These are phyloP conservation scores for Adenanthera pavonina DNA, from an alignment of 306 rosid species.

Conservation along the genomic window DNA sequence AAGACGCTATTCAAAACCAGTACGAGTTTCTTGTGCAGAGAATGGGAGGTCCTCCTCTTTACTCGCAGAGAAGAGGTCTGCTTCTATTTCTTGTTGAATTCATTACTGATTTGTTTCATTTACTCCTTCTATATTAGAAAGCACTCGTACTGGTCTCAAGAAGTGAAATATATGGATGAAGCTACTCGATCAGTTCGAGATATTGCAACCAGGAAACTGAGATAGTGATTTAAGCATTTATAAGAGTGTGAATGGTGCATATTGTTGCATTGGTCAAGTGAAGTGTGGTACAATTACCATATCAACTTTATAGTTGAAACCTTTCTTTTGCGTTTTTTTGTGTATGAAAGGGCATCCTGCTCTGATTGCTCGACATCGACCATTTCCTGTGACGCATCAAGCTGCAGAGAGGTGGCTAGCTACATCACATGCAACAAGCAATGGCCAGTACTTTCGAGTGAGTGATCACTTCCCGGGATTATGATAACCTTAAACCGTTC, in stretches of 20 bases:
- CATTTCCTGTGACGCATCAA: conserved; percentile 72
- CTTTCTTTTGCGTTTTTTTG: not conserved
- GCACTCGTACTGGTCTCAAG: no score
- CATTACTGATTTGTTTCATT: not conserved
- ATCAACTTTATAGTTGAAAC: not conserved
- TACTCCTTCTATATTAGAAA: no score
- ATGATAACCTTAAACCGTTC: not conserved
- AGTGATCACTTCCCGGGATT: not conserved
- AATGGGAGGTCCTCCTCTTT: conserved; percentile 86
- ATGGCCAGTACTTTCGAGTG: conserved; percentile 48
- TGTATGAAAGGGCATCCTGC: conserved; percentile 85
- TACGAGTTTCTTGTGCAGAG: conserved; percentile 82
- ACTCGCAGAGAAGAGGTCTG: conserved; percentile 78
- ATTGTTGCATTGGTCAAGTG: not conserved
- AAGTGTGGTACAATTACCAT: not conserved
- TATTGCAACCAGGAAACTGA: no score
- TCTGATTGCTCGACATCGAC: conserved; percentile 76
- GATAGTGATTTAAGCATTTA: no score
- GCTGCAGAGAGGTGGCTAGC: conserved; percentile 89
- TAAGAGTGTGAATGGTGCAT: no score
- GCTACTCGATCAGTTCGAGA: no score
- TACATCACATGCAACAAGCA: conserved; percentile 82
- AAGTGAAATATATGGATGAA: no score
- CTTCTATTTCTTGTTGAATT: not conserved
- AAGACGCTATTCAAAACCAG: conserved; percentile 81